These are phyloP conservation scores for Boletus hoseneyae DNA, from an alignment of 1,284 basidiomycete genomes.

Conservation along the genomic window DNA sequence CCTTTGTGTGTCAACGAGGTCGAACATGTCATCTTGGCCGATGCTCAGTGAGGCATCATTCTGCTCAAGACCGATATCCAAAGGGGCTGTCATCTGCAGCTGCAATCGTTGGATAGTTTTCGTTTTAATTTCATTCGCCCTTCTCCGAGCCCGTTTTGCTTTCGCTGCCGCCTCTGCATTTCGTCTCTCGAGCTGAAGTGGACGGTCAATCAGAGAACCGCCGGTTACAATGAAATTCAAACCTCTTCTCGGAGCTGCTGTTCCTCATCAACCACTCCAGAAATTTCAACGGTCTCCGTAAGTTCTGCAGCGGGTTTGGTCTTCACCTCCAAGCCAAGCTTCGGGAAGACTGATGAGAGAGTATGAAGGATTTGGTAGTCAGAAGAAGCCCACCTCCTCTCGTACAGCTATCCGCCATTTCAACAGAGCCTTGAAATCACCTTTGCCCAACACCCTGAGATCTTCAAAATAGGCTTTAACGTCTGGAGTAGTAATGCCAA, in stretches of 20 bases:
- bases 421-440: slow-evolving; percentile 92
- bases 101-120: slow-evolving; percentile 94
- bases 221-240: slow-evolving; percentile 4
- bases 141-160: slow-evolving; percentile 80
- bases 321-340: slow-evolving; percentile 84
- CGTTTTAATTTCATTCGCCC: slow-evolving; percentile 86
- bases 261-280: slow-evolving; percentile 81
- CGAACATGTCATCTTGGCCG: slow-evolving; percentile 85
- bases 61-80: slow-evolving; percentile 93
- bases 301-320: slow-evolving; percentile 67
- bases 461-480: slow-evolving; percentile 84
- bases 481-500: slow-evolving; percentile 76
- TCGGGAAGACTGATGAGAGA: slow-evolving; percentile 6
- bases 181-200: slow-evolving; percentile 72
- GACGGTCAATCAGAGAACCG: slow-evolving; percentile 3
- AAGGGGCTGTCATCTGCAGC: slow-evolving; percentile 93
- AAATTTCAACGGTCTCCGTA: slow-evolving; percentile 74
- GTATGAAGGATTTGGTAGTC: slow-evolving; percentile 1
- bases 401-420: slow-evolving; percentile 88
- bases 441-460: slow-evolving; percentile 95
- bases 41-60: slow-evolving; percentile 64
- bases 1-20: slow-evolving; percentile 63
- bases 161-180: slow-evolving; percentile 76
- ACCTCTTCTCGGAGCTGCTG: slow-evolving; percentile 88
- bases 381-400: slow-evolving; percentile 59